Base-by-base conservation (phyloP, 2,329 filamentous ascomycete species). In the Pezicula rhizophila region DNA sequence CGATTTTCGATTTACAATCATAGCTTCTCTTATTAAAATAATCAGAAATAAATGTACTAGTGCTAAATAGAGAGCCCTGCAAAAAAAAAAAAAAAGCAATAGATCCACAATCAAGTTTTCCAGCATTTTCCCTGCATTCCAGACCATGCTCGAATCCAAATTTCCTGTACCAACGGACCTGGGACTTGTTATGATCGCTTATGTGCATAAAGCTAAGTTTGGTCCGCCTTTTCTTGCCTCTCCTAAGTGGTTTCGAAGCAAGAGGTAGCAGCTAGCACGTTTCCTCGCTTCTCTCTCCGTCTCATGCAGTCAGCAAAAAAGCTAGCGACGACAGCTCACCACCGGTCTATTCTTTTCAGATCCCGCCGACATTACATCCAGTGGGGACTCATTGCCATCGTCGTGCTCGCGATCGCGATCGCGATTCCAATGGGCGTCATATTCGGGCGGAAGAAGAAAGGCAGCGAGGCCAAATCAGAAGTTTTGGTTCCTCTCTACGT, bases 401-500 rank as follows among this genome's bases (percentile, higher is more conserved):
- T 40, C 8, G 35, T 54, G 4, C 44, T 54, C 12, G 49, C 38
- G 4, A 46, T 54, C 12, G 49, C 38, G 8, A 50, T 57, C 8
- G 49, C 50, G 18, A 43, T 57, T 5, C 55, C 65, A 26, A 58
- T 68, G 35, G 62, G 66, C 37, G 59, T 66, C 20, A 64, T 64
- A 28, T 58, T 64, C 20, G 60, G 57, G 48, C 64, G 61, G 50
- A 64, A 66, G 52, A 63, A 63, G 57, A 60, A 49, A 48, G 65
- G 64, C 60, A 60, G 61, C 3, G 18, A 18, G 33, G 64, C 67
- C 4, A 66, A 64, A 57, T 63, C 68, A 31, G 69, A 66, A 42
- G 66, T 75, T 12, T 64, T 75, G 50, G 65, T 76, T 40, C 72
- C 71, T 52, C 69, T 76, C 46, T 75, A 75, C 59, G 64, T 75